Conservation (phyloP, 805 yeast species). For the Wickerhamiella azymoides region DNA sequence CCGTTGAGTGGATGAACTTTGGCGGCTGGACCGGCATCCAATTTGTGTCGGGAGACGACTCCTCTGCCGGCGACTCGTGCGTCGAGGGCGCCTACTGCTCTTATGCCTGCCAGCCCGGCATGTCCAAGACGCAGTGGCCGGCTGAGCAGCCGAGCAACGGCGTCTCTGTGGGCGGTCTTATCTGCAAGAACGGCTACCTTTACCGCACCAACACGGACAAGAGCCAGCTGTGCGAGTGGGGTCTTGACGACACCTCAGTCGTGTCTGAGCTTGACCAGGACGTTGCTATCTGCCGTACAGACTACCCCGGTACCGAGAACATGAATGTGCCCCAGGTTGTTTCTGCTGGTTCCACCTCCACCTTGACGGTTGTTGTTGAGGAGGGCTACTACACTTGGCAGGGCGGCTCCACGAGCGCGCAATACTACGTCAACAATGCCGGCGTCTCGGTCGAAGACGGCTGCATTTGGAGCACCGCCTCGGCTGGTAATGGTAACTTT, state of each 20-base stretch:
- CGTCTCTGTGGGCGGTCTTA: slow-evolving; percentile 85
- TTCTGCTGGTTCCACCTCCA: slow-evolving; percentile 46
- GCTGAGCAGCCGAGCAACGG: slow-evolving; percentile 73
- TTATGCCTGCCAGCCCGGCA: slow-evolving; percentile 96
- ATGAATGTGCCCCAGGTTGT: slow-evolving; percentile 91
- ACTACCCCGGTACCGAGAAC: slow-evolving; percentile 98
- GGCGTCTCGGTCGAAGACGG: slow-evolving; percentile 86
- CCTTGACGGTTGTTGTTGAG: slow-evolving; percentile 69
- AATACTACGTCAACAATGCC: slow-evolving; percentile 93
- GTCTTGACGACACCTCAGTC: slow-evolving; percentile 53
- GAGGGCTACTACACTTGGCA: slow-evolving; percentile 68
- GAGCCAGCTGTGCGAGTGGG: slow-evolving; percentile 78
- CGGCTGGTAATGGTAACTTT: slow-evolving; percentile 89
- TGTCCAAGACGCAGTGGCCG: slow-evolving; percentile 99
- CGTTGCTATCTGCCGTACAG: slow-evolving; percentile 93
- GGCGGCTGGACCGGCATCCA: slow-evolving; percentile 80
- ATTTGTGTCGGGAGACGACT: slow-evolving; percentile 35
- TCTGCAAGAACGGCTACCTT: slow-evolving; percentile 71
- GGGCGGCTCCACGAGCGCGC: slow-evolving; percentile 77
- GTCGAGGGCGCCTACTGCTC: slow-evolving; percentile 89
- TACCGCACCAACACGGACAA: slow-evolving; percentile 62
- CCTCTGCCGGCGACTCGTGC: slow-evolving; percentile 54
- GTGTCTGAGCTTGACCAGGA: slow-evolving; percentile 46
- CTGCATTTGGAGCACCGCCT: slow-evolving; percentile 80
- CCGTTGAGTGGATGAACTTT: slow-evolving; percentile 54